Evolutionary conservation across 768 basidiomycete genomes (phyloP), one percentile per base, ranked within the genome.

Genomic region (Sporobolomyces phaffii): DNA sequence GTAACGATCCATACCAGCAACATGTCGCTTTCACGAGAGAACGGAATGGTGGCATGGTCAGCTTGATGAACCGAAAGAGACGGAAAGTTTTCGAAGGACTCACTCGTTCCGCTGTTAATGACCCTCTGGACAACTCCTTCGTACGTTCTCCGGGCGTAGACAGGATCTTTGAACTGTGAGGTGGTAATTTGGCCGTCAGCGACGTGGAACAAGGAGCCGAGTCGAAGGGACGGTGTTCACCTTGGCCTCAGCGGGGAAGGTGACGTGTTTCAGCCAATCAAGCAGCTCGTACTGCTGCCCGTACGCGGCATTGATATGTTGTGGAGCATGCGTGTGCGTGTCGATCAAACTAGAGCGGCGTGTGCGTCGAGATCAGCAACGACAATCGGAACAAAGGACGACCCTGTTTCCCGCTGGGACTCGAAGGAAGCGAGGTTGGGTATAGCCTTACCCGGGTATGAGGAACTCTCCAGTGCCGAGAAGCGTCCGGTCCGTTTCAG

Each of bases 1-100:
- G 91, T 18, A 92, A 77, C 3, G 85, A 87, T 11, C 85, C 90
- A 75, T 90, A 94, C 77, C 93, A 96, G 76, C 90, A 96, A 74
- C 86, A 90, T 0, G 93, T 96, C 1, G 93, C 92, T 91, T 60
- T 14, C 10, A 20, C 26, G 40, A 26, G 41, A 22, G 22, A 17
- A 24, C n/a, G n/a, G n/a, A n/a, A n/a, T n/a, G n/a, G n/a, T n/a
- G n/a, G n/a, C 31, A 36, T 41, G 13, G 17, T 62, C 49, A 51
- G 40, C 40, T 28, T 34, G 11, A 34, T 43, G 20, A 54, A 40
- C 38, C 28, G 18, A 11, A 31, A 29, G 29, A 15, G 11, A 33
- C 22, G 34, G n/a, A 36, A 24, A 38, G 36, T 5, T 9, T 8
- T 45, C 20, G 24, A 56, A 24, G 51, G 41, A 60, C 61, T 61